Evolutionary conservation across 192 early-diverging fungal genomes (phyloP).

Genomic region (Linnemannia zychae): DNA sequence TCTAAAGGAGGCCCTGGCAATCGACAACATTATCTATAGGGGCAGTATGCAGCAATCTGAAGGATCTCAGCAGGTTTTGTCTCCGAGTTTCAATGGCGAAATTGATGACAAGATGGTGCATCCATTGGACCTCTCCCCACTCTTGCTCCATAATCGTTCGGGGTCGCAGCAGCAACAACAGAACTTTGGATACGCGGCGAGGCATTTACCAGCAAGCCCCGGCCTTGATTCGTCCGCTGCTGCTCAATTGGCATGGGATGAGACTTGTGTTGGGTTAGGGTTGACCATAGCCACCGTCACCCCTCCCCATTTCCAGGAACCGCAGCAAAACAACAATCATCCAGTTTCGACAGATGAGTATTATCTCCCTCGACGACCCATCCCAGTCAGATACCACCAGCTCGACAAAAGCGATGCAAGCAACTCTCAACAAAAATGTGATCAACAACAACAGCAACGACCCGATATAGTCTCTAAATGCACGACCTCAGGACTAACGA

Average conservation of each 20-base stretch:
- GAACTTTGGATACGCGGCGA: neutral
- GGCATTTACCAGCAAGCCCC: neutral
- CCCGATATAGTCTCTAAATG: constrained; percentile 2
- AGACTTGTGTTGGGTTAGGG: constrained; percentile 25
- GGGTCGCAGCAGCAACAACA: neutral
- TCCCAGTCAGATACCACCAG: constrained; percentile 5
- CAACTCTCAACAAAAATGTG: neutral
- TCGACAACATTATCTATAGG: neutral
- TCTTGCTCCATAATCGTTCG: constrained; percentile 20
- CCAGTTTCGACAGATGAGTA: neutral
- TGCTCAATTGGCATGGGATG: constrained; percentile 18
- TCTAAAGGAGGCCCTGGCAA: constrained; percentile 9
- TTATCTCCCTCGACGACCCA: neutral
- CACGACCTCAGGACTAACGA: constrained; percentile 11
- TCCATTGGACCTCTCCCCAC: constrained; percentile 31
- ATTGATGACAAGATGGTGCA: constrained; percentile 25
- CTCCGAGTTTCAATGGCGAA: neutral
- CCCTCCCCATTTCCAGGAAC: neutral
- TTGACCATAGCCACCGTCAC: constrained; percentile 14
- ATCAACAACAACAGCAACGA: neutral
- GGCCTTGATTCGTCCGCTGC: neutral
- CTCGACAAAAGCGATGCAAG: neutral
- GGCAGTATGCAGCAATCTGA: neutral
- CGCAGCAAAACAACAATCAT: neutral
- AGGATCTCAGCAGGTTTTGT: neutral